Conservation (phyloP, 495 filamentous ascomycete genomes). For the Hypomontagnella monticulosa region DNA sequence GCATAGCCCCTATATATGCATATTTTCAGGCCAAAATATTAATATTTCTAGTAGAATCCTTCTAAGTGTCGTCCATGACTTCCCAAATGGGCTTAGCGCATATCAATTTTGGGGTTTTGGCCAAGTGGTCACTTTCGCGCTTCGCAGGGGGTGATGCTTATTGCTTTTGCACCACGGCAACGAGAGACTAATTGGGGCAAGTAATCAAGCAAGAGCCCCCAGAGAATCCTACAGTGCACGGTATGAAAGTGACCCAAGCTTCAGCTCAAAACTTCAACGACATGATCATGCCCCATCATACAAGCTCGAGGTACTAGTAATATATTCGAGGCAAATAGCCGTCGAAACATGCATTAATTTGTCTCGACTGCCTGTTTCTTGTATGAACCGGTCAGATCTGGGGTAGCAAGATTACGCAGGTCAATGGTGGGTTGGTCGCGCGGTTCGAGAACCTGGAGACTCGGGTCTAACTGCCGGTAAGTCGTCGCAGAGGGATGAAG, state of each 20-base stretch:
- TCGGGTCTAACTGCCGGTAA: slow-evolving; percentile 33
- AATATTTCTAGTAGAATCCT: too few species aligned
- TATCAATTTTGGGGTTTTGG: too few species aligned
- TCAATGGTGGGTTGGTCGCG: slow-evolving; percentile 12
- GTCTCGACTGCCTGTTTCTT: slow-evolving; percentile 10
- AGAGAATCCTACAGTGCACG: slow-evolving; percentile 31
- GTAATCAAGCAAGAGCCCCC: slow-evolving; percentile 21
- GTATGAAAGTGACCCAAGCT: slow-evolving; percentile 12
- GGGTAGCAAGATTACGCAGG: slow-evolving; percentile 24
- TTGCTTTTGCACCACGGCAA: slow-evolving; percentile 31
- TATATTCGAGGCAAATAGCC: slow-evolving; percentile 29
- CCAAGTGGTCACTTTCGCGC: too few species aligned
- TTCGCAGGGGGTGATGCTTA: slow-evolving; percentile 41
- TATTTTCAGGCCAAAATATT: too few species aligned
- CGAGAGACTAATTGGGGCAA: slow-evolving; percentile 7
- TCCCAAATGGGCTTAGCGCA: too few species aligned
- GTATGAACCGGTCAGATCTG: slow-evolving; percentile 9
- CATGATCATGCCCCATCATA: background rate
- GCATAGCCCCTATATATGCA: too few species aligned
- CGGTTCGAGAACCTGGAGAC: slow-evolving; percentile 14
- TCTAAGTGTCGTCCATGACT: too few species aligned
- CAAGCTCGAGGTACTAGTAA: background rate
- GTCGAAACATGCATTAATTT: slow-evolving; percentile 18
- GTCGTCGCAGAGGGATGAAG: slow-evolving; percentile 13
- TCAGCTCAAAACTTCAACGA: slow-evolving; percentile 5